These are phyloP conservation scores for Solanum microdontum DNA, from an alignment of 257 asterid genomes.

Conservation along the genomic window DNA sequence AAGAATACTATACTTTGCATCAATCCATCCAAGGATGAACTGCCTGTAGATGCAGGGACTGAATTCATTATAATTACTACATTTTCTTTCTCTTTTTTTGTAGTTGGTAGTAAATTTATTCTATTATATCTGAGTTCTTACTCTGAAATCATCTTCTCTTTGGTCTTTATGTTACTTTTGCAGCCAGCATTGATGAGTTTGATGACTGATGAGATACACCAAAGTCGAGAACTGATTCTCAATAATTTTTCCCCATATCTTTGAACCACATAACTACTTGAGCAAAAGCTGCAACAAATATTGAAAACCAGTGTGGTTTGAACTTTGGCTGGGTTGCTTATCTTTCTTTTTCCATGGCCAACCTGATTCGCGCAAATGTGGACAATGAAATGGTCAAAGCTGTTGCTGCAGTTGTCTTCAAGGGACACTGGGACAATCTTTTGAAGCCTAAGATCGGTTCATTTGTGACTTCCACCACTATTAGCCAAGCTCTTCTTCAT, in stretches of 20 bases:
- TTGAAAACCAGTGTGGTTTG: not conserved
- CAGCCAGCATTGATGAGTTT: not conserved
- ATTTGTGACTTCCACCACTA: slow-evolving; percentile 41
- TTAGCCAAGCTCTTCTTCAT: slow-evolving; percentile 33
- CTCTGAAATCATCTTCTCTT: not conserved
- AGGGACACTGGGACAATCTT: slow-evolving; percentile 57
- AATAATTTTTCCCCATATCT: not conserved
- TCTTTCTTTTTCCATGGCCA: slow-evolving; percentile 28
- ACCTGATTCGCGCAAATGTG: slow-evolving; percentile 11
- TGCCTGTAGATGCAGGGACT: not conserved
- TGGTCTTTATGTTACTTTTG: not conserved
- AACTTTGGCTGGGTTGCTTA: not conserved
- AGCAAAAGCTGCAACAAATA: not conserved
- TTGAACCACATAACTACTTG: not conserved
- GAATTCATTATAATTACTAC: not conserved
- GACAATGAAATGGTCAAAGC: slow-evolving; percentile 38
- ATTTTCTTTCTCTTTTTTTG: not conserved
- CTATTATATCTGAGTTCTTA: not conserved
- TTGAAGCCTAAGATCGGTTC: slow-evolving; percentile 66
- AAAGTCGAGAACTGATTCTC: not conserved
- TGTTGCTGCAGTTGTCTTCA: slow-evolving; percentile 44
- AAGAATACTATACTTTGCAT: not conserved
- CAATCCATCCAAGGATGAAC: not conserved
- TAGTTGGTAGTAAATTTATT: not conserved
- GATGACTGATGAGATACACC: not conserved